Conservation (phyloP, 768 basidiomycete species). For the Auriculariales sp. region DNA sequence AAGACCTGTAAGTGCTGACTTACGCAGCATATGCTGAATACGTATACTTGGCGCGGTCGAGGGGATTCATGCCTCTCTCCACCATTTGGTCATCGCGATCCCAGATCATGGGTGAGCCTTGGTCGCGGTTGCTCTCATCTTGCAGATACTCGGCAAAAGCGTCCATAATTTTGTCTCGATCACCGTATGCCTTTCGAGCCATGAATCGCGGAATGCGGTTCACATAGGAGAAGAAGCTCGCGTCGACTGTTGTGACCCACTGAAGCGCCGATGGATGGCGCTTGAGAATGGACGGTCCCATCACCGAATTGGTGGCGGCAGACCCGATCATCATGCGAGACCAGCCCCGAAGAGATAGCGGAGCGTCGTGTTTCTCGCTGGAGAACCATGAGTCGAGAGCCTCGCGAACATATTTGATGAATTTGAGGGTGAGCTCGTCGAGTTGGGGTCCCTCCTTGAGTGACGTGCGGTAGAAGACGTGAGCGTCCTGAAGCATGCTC, state of each 20-base stretch:
- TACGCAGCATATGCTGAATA: neutral
- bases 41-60: neutral
- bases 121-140: neutral
- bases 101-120: neutral
- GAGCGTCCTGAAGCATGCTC: neutral
- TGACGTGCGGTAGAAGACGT: neutral
- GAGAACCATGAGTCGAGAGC: neutral
- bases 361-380: neutral
- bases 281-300: neutral
- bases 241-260: neutral
- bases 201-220: slow-evolving; percentile 1
- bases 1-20: neutral
- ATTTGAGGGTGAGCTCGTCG: neutral
- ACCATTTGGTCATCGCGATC: neutral
- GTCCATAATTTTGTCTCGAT: neutral
- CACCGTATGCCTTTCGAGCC: neutral
- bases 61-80: neutral
- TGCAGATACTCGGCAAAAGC: neutral
- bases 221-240: neutral
- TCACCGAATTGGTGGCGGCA: neutral
- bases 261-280: neutral
- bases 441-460: neutral
- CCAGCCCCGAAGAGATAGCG: neutral
- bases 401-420: neutral
- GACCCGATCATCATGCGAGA: neutral